Conservation (phyloP, 2,329 filamentous ascomycete species). For the Plenodomus tracheiphilus region DNA sequence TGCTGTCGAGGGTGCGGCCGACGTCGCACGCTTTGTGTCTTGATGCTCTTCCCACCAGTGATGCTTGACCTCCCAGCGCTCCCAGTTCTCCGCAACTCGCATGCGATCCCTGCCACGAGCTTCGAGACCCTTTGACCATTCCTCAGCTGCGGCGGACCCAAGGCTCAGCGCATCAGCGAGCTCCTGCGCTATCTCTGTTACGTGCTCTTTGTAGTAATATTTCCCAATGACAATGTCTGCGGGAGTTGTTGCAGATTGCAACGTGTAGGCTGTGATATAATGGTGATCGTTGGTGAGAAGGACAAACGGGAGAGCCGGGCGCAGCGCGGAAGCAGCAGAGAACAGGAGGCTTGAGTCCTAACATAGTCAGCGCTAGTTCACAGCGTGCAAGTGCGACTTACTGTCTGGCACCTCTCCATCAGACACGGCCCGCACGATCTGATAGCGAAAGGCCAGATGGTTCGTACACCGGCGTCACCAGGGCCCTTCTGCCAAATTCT, state of each 20-base stretch:
- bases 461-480: constrained; percentile 61
- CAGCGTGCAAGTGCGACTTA: constrained; percentile 45
- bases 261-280: constrained; percentile 59
- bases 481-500: constrained; percentile 64
- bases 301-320: constrained; percentile 70
- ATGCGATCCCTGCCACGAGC: constrained; percentile 63
- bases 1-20: constrained; percentile 21
- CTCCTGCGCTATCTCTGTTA: constrained; percentile 65
- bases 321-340: constrained; percentile 63
- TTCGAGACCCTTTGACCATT: constrained; percentile 78
- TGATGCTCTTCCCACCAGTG: constrained; percentile 26
- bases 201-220: constrained; percentile 65
- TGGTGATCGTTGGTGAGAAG: constrained; percentile 65
- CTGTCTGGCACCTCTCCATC: constrained; percentile 63
- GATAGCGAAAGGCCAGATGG: constrained; percentile 73
- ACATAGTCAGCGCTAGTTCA: constrained; percentile 20
- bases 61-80: constrained; percentile 66
- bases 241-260: constrained; percentile 58
- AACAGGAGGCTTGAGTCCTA: constrained; percentile 73
- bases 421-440: constrained; percentile 71
- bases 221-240: constrained; percentile 62
- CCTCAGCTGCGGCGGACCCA: constrained; percentile 69
- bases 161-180: constrained; percentile 67
- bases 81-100: constrained; percentile 69
- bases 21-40: constrained; percentile 15